A percentile compares a stretch with the other conserved stretches of the same genome.
Conservation (phyloP, 1,284 basidiomycete species). For the Cutaneotrichosporon spelunceum region DNA sequence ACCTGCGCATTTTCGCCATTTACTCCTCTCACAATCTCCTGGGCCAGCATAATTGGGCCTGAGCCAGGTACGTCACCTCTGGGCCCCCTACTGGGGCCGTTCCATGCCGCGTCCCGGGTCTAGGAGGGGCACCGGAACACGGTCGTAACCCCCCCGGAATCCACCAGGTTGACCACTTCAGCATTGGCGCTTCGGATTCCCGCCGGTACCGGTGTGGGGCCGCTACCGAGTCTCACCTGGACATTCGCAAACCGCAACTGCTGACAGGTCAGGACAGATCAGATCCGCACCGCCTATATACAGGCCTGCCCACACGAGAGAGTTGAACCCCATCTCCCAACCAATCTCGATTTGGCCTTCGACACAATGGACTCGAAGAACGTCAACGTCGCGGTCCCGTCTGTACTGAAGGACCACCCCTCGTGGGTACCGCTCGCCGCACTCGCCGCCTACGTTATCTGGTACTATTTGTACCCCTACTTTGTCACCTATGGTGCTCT, state of each 20-base stretch:
- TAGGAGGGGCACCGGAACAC: constrained; percentile 1
- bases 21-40: neutral
- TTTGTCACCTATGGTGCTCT: constrained; percentile 18
- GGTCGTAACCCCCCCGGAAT: constrained; percentile 1
- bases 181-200: neutral
- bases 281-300: neutral
- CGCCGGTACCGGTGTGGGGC: neutral
- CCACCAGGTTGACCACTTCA: neutral
- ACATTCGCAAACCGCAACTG: neutral
- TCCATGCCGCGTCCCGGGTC: neutral
- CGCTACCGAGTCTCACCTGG: neutral
- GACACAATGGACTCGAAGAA: constrained; percentile 1
- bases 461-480: constrained; percentile 21
- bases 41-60: neutral
- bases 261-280: neutral
- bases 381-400: constrained; percentile 3
- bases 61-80: neutral
- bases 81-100: too few species aligned
- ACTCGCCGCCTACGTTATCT: constrained; percentile 9
- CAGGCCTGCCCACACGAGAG: neutral
- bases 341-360: neutral
- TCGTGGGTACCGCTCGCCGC: constrained; percentile 1
- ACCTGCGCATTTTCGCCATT: neutral
- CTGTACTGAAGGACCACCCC: neutral
- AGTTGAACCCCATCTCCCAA: neutral